These are phyloP conservation scores for Naegleria lovaniensis DNA, from an alignment of 208 protist species.

Conservation along the genomic window DNA sequence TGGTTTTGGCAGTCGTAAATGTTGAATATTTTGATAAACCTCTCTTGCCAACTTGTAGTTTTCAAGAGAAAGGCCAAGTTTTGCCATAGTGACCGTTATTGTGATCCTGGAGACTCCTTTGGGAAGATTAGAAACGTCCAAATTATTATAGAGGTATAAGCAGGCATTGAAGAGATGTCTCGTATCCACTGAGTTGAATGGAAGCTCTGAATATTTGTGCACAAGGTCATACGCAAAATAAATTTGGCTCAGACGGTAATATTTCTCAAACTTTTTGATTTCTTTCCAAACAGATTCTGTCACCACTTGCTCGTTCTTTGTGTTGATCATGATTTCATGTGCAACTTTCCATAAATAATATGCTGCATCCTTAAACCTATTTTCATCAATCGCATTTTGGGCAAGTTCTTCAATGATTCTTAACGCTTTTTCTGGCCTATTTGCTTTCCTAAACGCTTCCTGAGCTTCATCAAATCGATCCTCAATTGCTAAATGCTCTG, in stretches of 20 bases:
- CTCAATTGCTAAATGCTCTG: constrained; percentile 84
- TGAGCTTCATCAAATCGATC: constrained; percentile 88
- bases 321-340: constrained; percentile 39
- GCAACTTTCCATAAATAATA: constrained; percentile 82
- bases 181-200: constrained; percentile 67
- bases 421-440: constrained; percentile 73
- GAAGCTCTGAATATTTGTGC: constrained; percentile 72
- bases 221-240: constrained; percentile 82
- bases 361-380: constrained; percentile 73
- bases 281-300: constrained; percentile 37
- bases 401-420: constrained; percentile 80
- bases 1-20: constrained; percentile 63
- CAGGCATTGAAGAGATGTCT: constrained; percentile 73
- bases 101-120: constrained; percentile 75
- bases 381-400: constrained; percentile 79
- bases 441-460: constrained; percentile 64
- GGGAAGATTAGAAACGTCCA: constrained; percentile 56
- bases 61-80: constrained; percentile 65
- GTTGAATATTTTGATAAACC: constrained; percentile 75
- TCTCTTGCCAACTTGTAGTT: constrained; percentile 72
- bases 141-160: constrained; percentile 66
- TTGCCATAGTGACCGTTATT: constrained; percentile 72
- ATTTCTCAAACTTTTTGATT: constrained; percentile 67
- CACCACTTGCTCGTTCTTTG: background rate
- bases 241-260: constrained; percentile 67